Conservation (phyloP, 352 stramenopile species). For the Pythium sp. region DNA sequence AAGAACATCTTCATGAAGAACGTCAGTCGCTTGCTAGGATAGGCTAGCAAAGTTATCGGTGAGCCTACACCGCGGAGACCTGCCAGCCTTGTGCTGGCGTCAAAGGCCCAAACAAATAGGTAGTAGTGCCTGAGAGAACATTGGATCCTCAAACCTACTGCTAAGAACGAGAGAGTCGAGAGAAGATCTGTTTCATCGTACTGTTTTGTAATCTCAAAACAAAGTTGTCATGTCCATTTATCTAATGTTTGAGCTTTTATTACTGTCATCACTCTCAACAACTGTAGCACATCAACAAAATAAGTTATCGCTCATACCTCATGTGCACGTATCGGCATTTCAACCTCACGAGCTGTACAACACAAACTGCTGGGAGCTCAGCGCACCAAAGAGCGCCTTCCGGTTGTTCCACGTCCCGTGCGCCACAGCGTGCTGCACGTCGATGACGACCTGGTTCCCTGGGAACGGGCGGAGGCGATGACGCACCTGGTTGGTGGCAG, state of each 20-base stretch:
- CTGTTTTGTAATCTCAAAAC: neutral
- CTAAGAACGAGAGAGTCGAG: neutral
- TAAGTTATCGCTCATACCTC: conserved; percentile 3
- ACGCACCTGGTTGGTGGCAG: conserved; percentile 12
- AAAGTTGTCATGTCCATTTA: neutral
- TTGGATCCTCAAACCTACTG: neutral
- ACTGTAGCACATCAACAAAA: neutral
- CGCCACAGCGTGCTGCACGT: conserved; percentile 35
- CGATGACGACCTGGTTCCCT: conserved; percentile 15
- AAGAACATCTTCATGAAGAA: too few relatives aligned
- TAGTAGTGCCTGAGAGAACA: neutral
- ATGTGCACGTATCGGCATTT: too few relatives aligned
- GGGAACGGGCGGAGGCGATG: conserved; percentile 15
- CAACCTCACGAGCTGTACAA: conserved; percentile 17
- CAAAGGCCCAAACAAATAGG: too few relatives aligned
- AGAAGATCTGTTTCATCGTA: neutral
- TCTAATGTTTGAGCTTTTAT: neutral
- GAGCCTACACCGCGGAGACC: too few relatives aligned
- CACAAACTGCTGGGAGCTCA: conserved; percentile 29
- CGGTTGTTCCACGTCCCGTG: conserved; percentile 25
- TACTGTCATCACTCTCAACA: neutral
- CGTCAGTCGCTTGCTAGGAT: too few relatives aligned
- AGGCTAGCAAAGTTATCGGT: too few relatives aligned
- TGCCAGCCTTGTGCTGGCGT: too few relatives aligned
- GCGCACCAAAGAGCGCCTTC: conserved; percentile 31